Conservation (phyloP, 1,284 basidiomycete genomes). For the Boletus subluridellus region DNA sequence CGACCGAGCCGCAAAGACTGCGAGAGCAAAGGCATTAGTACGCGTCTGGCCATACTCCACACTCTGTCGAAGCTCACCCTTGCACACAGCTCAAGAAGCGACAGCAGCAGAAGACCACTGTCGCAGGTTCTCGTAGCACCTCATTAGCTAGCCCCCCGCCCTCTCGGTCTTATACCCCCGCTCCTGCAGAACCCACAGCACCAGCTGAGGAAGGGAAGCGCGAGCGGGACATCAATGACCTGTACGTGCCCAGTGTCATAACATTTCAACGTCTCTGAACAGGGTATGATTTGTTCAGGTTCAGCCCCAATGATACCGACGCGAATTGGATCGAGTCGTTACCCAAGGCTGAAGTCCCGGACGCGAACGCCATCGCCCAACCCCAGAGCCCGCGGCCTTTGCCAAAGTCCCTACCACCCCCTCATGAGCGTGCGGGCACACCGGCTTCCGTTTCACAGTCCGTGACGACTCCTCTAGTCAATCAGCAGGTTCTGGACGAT, state of each 20-base stretch:
- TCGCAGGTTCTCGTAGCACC: conserved; percentile 30
- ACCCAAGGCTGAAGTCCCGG: conserved; percentile 43
- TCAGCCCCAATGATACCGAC: conserved; percentile 41
- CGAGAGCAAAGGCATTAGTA: conserved; percentile 76
- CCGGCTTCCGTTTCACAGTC: conserved; percentile 7
- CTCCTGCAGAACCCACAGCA: conserved; percentile 32
- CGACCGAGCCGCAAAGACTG: conserved; percentile 74
- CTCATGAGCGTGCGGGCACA: conserved; percentile 13
- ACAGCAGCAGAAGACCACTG: conserved; percentile 62
- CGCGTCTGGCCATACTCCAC: conserved; percentile 9
- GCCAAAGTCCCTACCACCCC: conserved; percentile 20
- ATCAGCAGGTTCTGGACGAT: conserved; percentile 13
- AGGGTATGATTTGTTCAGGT: conserved; percentile 29
- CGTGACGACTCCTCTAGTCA: not conserved
- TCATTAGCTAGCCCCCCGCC: conserved; percentile 43
- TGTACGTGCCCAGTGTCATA: conserved; percentile 41
- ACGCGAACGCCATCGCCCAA: conserved; percentile 1
- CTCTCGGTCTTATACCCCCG: conserved; percentile 53
- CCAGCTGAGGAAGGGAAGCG: conserved; percentile 37
- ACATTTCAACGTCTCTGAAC: conserved; percentile 1
- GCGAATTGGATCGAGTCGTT: conserved; percentile 59
- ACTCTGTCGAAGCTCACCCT: conserved; percentile 10
- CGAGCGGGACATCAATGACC: conserved; percentile 45
- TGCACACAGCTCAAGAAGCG: conserved; percentile 63
- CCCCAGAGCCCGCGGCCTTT: conserved; percentile 9